Evolutionary conservation across 2,329 filamentous ascomycete genomes (phyloP).

Genomic region (Dryadomyces quercivorus): DNA sequence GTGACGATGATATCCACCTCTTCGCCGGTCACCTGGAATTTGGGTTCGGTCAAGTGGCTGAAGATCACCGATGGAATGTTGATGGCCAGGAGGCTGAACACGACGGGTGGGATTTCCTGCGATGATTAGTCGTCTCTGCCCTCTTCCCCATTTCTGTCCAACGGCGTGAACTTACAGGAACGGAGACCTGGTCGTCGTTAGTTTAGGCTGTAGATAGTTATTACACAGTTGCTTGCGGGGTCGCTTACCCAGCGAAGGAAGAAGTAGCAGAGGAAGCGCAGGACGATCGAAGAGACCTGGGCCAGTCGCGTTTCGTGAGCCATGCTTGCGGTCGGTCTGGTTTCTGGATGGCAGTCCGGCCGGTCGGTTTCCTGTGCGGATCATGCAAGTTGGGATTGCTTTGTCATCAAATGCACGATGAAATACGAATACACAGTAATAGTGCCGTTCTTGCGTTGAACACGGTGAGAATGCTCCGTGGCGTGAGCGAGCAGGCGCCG

Average conservation of each 20-base stretch:
- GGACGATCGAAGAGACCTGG: constrained; percentile 32
- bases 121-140: neutral
- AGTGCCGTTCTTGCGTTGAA: neutral
- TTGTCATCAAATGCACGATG: neutral
- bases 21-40: constrained; percentile 47
- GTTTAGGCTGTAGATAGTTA: too few species aligned
- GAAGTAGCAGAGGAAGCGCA: constrained; percentile 39
- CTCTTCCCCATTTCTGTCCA: too few species aligned
- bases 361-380: neutral
- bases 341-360: neutral
- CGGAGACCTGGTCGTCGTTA: constrained; percentile 16
- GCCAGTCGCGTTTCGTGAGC: constrained; percentile 20
- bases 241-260: constrained; percentile 51
- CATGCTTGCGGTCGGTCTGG: constrained; percentile 13
- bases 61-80: constrained; percentile 53
- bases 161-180: constrained; percentile 20
- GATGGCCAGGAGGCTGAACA: constrained; percentile 51
- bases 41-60: constrained; percentile 42
- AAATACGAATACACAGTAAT: too few species aligned
- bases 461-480: neutral
- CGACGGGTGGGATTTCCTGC: constrained; percentile 19
- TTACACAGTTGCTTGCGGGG: too few species aligned
- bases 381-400: neutral
- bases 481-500: neutral
- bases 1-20: constrained; percentile 44